Evolutionary conservation across 1,284 basidiomycete genomes (phyloP).

Genomic region (Lentinus polychrous): DNA sequence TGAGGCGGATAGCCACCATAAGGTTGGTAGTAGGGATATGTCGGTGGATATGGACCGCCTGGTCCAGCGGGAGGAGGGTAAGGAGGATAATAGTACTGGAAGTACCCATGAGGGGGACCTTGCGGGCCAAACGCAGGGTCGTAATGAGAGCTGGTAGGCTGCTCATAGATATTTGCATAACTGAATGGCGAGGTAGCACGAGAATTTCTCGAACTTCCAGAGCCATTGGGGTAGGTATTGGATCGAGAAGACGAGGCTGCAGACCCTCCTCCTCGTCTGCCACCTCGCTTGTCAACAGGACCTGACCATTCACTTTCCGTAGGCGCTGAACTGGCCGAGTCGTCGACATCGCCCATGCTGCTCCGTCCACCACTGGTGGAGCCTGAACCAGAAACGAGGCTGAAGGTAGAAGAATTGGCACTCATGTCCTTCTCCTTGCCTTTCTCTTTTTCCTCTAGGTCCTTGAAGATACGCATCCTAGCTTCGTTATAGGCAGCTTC

Average conservation of each 20-base stretch:
- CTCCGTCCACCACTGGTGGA: constrained; percentile 51
- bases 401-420: constrained; percentile 67
- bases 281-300: constrained; percentile 49
- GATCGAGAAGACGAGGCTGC: constrained; percentile 52
- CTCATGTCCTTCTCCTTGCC: constrained; percentile 69
- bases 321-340: constrained; percentile 57
- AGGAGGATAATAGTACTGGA: constrained; percentile 26
- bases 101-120: constrained; percentile 28
- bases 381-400: constrained; percentile 59
- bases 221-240: constrained; percentile 41
- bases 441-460: constrained; percentile 68
- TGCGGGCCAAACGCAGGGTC: constrained; percentile 39
- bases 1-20: constrained; percentile 30
- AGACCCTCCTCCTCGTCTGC: constrained; percentile 35
- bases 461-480: constrained; percentile 76
- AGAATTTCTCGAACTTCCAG: constrained; percentile 58
- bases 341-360: constrained; percentile 56
- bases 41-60: constrained; percentile 28
- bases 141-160: constrained; percentile 37
- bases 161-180: constrained; percentile 65
- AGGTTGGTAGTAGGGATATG: constrained; percentile 35
- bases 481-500: constrained; percentile 81
- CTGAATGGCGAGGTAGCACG: constrained; percentile 66
- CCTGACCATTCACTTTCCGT: constrained; percentile 78
- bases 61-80: constrained; percentile 23